Base-by-base conservation (phyloP, 2,329 filamentous ascomycete genomes). In the Colletotrichum liaoningense region DNA sequence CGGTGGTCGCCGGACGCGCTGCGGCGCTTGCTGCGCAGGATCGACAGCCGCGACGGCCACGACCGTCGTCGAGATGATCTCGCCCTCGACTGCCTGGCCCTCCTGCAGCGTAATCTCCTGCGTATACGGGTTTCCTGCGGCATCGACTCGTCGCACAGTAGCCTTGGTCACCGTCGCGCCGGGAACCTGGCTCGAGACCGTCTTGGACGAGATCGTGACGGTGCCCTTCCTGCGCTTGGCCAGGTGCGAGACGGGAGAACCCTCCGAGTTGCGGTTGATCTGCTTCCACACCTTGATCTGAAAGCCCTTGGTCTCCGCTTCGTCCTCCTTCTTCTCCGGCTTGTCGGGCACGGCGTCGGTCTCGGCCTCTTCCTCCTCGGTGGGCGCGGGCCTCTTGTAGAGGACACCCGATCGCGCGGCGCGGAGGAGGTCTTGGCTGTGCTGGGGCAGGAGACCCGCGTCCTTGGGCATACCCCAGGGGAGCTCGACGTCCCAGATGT, bases 401-500 rank as follows among this genome's bases (percentile, higher is more conserved):
- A 94, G 86, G 67, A 89, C 89, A 6, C 94, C 94, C 24, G 94
- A 94, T 72, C 95, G 90, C 60, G 95, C 94, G 49, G 94, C 93
- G 69, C 94, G 92, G 16, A 98, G 87, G 5, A 98, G 88, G 76
- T 95, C 94, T 79, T 97, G 94, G 66, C 93, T 96, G 80, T 95
- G 93, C 1, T 92, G 89, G 0, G 94, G 90, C 11, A 98, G 86
- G 38, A 97, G 87, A 71, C 93, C 89, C 35, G 91, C 94, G 80
- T 98, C 96, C 78, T 94, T 93, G 52, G 96, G 96, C 94, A 98
- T 96, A 57, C 90, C 90, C 75, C 90, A 87, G 3, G 94, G 92
- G 22, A 95, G 88, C 79, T 98, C 95, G 60, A 87, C 80, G n/a
- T 91, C 92, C 90, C 93, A 96, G 65, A 90, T 86, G 80, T 93